Evolutionary conservation across 2,329 filamentous ascomycete species (phyloP).

Genomic region (Aureobasidium sp.): DNA sequence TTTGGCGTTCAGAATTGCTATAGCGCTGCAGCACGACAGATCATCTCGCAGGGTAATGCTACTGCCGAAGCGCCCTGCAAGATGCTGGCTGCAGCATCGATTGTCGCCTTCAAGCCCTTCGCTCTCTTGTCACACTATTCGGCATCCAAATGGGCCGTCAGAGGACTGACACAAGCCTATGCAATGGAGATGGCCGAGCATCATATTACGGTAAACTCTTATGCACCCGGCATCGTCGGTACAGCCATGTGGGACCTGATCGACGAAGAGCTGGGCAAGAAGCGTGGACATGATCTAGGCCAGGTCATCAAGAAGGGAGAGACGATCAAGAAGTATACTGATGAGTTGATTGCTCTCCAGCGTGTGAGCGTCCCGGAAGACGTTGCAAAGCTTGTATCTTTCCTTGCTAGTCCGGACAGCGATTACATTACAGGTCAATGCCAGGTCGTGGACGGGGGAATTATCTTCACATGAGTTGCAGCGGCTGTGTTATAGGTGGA

Average conservation of each 20-base stretch:
- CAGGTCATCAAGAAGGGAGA: conserved; percentile 35
- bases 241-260: conserved; percentile 64
- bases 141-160: conserved; percentile 59
- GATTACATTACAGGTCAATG: conserved; percentile 63
- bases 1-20: conserved; percentile 61
- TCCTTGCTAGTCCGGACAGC: conserved; percentile 51
- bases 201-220: conserved; percentile 60
- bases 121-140: conserved; percentile 55
- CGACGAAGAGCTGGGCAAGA: conserved; percentile 52
- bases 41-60: conserved; percentile 54
- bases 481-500: not conserved
- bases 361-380: conserved; percentile 56
- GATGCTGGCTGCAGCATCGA: conserved; percentile 41
- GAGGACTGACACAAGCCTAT: conserved; percentile 59
- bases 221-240: conserved; percentile 61
- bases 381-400: conserved; percentile 57
- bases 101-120: conserved; percentile 57
- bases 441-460: conserved; percentile 44
- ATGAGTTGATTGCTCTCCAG: conserved; percentile 50
- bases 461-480: conserved; percentile 23
- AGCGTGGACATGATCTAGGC: conserved; percentile 44
- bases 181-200: conserved; percentile 59
- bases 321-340: conserved; percentile 47
- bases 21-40: conserved; percentile 54
- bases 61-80: conserved; percentile 36